Evolutionary conservation across 371 early-diverging fungal species (phyloP), one percentile per base, ranked within the genome.

Genomic region (Actinomucor elegans): DNA sequence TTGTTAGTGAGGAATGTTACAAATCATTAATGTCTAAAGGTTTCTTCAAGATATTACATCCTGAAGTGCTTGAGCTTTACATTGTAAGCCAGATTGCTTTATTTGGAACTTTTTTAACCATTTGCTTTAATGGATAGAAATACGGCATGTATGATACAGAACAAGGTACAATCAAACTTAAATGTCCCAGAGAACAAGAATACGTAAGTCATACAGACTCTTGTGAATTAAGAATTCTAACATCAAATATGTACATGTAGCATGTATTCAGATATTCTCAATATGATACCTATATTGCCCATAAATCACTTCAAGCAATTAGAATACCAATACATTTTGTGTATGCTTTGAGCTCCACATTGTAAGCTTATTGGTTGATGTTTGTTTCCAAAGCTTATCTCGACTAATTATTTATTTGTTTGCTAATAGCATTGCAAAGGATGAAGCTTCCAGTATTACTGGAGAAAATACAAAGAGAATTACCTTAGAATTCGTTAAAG

Each of bases 111-210:
- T n/a, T n/a, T n/a, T n/a, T n/a, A n/a, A n/a, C n/a, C n/a, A n/a
- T n/a, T 9, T 26, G 21, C 23, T 15, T 50, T 18, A 38, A 1
- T 20, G 24, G 15, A 12, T 55, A 74, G 72, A 38, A 64, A 17
- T 70, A 72, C 41, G 77, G 73, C 1, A 49, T 71, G 55, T 77
- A 77, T 41, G 61, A 77, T 4, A 65, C 69, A 4, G 59, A 70
- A n/a, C 52, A 73, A 7, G 77, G 77, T 2, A 73, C 64, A 5
- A 51, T 73, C 1, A 69, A 57, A 12, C 42, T 77, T 10, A 77
- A 77, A 34, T 69, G 69, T 18, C 65, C 65, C 0, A 66, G 45
- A 48, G 66, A 67, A 23, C 67, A 71, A 43, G 77, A 77, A 69
- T 62, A 64, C 21, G 77, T 73, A 71, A 59, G 69, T 41, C 2